These are phyloP conservation scores for Cercospora janseana DNA, from an alignment of 2,329 filamentous ascomycete genomes.

Conservation along the genomic window DNA sequence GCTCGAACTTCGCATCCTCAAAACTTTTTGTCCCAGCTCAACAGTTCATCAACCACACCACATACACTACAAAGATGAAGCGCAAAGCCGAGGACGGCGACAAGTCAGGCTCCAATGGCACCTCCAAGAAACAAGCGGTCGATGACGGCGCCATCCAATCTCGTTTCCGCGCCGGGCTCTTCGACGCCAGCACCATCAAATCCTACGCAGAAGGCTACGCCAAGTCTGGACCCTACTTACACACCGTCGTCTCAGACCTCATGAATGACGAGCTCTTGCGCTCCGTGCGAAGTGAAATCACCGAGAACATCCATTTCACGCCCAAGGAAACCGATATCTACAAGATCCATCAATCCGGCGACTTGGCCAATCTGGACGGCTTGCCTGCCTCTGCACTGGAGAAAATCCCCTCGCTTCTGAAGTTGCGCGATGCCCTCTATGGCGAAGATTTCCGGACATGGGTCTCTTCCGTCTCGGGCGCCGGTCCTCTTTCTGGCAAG, in stretches of 20 bases:
- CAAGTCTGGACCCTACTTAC: slow-evolving; percentile 73
- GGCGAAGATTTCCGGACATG: slow-evolving; percentile 86
- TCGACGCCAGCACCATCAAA: slow-evolving; percentile 58
- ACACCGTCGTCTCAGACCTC: slow-evolving; percentile 80
- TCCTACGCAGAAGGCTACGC: slow-evolving; percentile 63
- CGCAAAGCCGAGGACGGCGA: slow-evolving; percentile 42
- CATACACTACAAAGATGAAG: slow-evolving; percentile 39
- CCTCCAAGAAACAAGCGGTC: slow-evolving; percentile 42
- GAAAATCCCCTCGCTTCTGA: slow-evolving; percentile 83
- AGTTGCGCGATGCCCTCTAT: slow-evolving; percentile 91
- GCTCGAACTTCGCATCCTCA: slow-evolving; percentile 1
- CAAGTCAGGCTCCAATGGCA: slow-evolving; percentile 36
- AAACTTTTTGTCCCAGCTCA: slow-evolving; percentile 3
- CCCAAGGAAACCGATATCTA: slow-evolving; percentile 99
- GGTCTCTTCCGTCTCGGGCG: slow-evolving; percentile 78
- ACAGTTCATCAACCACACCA: neutral
- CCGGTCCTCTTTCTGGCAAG: slow-evolving; percentile 80
- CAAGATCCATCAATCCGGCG: slow-evolving; percentile 98
- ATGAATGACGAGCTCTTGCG: slow-evolving; percentile 81
- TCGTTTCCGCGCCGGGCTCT: slow-evolving; percentile 65
- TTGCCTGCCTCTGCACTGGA: slow-evolving; percentile 81
- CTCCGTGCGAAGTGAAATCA: slow-evolving; percentile 82
- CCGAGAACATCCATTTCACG: slow-evolving; percentile 87
- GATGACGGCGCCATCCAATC: slow-evolving; percentile 46
- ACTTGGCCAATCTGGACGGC: slow-evolving; percentile 93